Base-by-base conservation (phyloP, 2,329 filamentous ascomycete species). In the Microascus cirrosus region DNA sequence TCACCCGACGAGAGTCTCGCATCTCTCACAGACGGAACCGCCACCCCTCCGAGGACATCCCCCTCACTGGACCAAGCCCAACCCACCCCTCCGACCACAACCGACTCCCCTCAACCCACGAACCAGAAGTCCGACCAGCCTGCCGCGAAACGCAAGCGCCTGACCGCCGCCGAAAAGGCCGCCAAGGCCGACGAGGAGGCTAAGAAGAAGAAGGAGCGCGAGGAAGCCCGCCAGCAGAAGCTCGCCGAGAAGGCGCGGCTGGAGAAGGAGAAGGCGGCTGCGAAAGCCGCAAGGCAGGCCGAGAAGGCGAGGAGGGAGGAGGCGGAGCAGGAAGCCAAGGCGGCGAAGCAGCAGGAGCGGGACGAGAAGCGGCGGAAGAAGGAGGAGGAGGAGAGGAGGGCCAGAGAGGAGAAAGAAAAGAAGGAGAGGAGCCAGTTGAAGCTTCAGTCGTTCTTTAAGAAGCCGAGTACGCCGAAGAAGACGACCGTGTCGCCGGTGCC, bases 361-460 rank as follows among this genome's bases (percentile, higher is more conserved):
- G 72, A 73, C 15, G 73, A 73, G 60, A 79, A 78, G 65, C 76
- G 72, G 63, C 70, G 70, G 34, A 75, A 78, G 62, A 79, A 77
- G 64, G 78, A 81, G 48, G 77, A 80, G 50, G 76, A 77, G 57
- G 65, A 71, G 52, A 64, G 70, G 70, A 74, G 18, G 45, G n/a
- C n/a, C 6, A 22, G 2, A 11, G 45, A 50, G 39, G 73, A 74
- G 53, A 76, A 78, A 63, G 74, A 77, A 25, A 81, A 74, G 62
- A 80, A 77, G 65, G 72, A 74, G n/a, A 69, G 74, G 15, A 75
- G 69, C 56, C 79, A 77, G 68, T 70, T 70, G 63, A 75, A 68
- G 60, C 71, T 82, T 15, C 74, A 70, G 53, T 70, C 66, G 48
- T 79, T 81, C 65, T 80, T 80, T 65, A 73, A 70, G 54, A 62